A percentile compares a stretch with the other conserved stretches of the same genome.
phyloP scores from a whole-genome alignment of 306 rosid species.

The Amphicarpaea edgeworthii region DNA sequence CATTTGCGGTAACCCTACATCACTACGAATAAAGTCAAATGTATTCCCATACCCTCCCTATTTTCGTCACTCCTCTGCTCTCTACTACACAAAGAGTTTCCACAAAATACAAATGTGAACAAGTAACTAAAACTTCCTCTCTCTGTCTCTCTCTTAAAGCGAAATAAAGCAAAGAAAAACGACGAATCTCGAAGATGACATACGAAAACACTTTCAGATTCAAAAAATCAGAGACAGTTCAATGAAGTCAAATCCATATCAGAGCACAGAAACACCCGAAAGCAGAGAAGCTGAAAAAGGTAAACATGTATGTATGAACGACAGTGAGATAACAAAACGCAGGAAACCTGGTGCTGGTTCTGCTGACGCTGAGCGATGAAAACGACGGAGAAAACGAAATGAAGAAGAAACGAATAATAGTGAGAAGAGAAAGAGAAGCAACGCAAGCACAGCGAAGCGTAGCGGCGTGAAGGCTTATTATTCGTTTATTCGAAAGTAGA shows the following conservation, averaged over 20 bases:
- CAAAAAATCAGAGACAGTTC: conserved; percentile 45
- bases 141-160: not conserved
- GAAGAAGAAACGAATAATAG: conserved; percentile 33
- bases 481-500: conserved; percentile 3
- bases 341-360: conserved; percentile 48
- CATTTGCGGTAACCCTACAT: not conserved
- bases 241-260: conserved; percentile 32
- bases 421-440: conserved; percentile 4
- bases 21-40: conserved; percentile 20
- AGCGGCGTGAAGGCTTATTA: conserved; percentile 36
- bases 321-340: conserved; percentile 37
- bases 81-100: not conserved
- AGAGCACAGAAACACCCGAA: conserved; percentile 27
- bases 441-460: conserved; percentile 2
- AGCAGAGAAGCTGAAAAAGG: not conserved
- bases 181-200: conserved; percentile 36
- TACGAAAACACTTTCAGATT: conserved; percentile 47
- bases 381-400: not conserved
- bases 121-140: not conserved
- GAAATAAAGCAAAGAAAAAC: not conserved
- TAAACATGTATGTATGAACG: not conserved
- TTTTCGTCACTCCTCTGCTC: conserved; percentile 17
- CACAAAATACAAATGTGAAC: conserved; percentile 20
- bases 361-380: conserved; percentile 21
- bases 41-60: not conserved